These are phyloP conservation scores for Linnemannia zychae DNA, from an alignment of 192 early-diverging fungal species.

Conservation along the genomic window DNA sequence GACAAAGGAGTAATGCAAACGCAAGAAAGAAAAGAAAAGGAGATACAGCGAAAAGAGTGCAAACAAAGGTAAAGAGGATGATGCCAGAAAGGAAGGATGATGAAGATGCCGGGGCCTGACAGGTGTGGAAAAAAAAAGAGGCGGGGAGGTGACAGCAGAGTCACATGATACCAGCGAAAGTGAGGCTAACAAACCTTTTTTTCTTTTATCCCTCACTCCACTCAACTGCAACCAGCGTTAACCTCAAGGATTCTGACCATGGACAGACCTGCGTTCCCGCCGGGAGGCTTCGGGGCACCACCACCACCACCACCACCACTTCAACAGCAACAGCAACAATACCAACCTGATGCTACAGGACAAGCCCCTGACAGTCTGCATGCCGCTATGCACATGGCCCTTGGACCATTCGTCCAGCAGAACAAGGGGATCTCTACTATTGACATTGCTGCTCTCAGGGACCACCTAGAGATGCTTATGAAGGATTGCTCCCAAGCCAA, in stretches of 20 bases:
- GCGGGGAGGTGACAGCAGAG: neutral
- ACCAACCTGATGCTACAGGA: neutral
- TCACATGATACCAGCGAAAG: neutral
- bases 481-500: conserved; percentile 67
- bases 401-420: conserved; percentile 30
- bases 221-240: too few relatives aligned
- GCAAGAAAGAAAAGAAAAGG: neutral
- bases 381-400: conserved; percentile 22
- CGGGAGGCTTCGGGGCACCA: neutral
- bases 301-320: neutral
- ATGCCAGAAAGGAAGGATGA: neutral
- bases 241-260: neutral
- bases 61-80: neutral
- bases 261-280: neutral
- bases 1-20: too few relatives aligned
- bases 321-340: neutral
- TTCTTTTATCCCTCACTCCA: neutral
- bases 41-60: neutral
- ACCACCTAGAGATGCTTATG: conserved; percentile 61
- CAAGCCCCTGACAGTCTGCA: neutral
- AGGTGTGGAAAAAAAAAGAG: neutral
- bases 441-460: conserved; percentile 41
- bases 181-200: neutral
- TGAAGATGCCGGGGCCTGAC: neutral
- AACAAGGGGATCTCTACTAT: conserved; percentile 11